Base-by-base conservation (phyloP, 2,329 filamentous ascomycete genomes). In the Colletotrichum sp. region DNA sequence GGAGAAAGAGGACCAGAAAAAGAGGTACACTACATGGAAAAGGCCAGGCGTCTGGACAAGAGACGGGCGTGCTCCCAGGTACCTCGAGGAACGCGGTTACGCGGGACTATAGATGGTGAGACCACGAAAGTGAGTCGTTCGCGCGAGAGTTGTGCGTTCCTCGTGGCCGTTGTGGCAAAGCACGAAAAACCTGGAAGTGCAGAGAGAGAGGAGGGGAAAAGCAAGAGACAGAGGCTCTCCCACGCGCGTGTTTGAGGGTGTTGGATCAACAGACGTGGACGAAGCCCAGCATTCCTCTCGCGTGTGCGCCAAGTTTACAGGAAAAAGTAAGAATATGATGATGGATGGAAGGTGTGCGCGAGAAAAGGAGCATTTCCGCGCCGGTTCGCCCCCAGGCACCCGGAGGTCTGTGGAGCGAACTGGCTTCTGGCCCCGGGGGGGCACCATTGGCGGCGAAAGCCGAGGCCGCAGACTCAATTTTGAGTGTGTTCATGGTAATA, bases 101-200 rank as follows among this genome's bases (percentile, higher is more conserved):
- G 65, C 43, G 70, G 73, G 43, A 58, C 48, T 30, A 16, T 16
- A 15, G 36, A 55, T 73, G 38, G 70, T 75, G 57, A 73, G 70
- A 75, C 71, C 64, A 26, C 15, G 5, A 32, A 21, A 21, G 57
- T 75, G 48, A 43, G 64, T 58, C 57, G 70, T 48, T 67, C 70
- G 73, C 64, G 73, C 57, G 43, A 75, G 43, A 68, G 26, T 48
- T 75, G 34, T 73, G 70, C 73, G 73, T 75, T 75, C 73, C 64
- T 73, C 64, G 64, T 73, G 73, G 64, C 24, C 61, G 57, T n/a
- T 43, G 70, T 75, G 73, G 70, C 64, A 52, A 68, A 30, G 28
- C 32, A 61, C 36, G 65, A 26, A 63, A 24, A 28, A 32, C 34
- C 34, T 64, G n/a, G 58, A 36, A 63, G 18, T 28, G 28, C 38